A percentile compares a stretch with the other conserved stretches of the same genome.
phyloP scores from a whole-genome alignment of 1,284 basidiomycete species.

The Sporisorium sorghi region DNA sequence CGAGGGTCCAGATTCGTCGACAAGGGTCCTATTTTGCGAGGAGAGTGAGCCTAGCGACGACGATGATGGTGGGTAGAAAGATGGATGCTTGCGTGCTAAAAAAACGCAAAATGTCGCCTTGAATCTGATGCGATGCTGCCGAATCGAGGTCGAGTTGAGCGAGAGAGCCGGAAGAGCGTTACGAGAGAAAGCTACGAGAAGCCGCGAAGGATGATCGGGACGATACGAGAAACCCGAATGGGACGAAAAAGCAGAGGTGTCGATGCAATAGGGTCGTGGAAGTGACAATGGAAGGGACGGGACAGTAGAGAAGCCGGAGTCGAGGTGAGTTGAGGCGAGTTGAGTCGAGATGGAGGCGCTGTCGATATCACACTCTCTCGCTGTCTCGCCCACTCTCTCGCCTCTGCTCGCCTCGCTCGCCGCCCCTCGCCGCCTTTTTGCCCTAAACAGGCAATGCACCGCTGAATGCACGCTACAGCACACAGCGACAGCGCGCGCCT shows the following conservation, averaged over 20 bases:
- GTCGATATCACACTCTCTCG: neutral
- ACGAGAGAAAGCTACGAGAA: neutral
- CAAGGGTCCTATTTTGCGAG: neutral
- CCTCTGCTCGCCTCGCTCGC: neutral
- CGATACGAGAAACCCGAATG: neutral
- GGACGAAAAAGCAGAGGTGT: neutral
- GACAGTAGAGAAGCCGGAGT: neutral
- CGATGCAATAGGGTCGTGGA: neutral
- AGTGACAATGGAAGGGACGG: neutral
- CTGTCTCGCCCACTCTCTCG: too few species aligned
- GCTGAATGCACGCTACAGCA: neutral
- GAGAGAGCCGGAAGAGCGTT: neutral
- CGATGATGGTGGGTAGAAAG: too few species aligned
- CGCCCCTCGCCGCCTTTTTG: neutral
- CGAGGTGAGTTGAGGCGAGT: neutral
- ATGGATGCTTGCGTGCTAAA: neutral
- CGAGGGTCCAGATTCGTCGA: neutral
- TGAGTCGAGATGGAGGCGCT: conserved; percentile 1
- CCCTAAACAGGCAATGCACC: neutral
- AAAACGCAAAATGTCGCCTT: neutral
- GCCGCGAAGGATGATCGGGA: neutral
- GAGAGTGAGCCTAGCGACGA: neutral
- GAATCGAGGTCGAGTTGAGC: neutral
- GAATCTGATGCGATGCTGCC: conserved; percentile 4
- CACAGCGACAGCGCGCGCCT: neutral